These are phyloP conservation scores for Neurospora discreta DNA, from an alignment of 495 filamentous ascomycete genomes.

Conservation along the genomic window DNA sequence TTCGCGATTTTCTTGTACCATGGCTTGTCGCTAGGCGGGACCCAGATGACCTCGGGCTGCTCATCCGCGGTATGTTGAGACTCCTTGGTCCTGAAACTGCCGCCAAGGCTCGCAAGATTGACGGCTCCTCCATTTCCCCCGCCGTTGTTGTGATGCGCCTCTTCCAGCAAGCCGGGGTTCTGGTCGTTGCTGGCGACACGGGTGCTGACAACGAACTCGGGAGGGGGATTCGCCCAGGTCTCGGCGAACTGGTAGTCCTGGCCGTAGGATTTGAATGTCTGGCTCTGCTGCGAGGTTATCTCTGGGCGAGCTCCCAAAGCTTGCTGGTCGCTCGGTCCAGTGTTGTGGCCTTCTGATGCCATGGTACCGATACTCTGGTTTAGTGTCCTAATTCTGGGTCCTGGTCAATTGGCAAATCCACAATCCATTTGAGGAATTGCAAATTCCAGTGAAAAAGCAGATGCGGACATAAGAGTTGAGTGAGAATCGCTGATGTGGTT, in stretches of 20 bases:
- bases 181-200: background rate
- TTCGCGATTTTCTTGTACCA: constrained; percentile 17
- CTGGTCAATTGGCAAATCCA: background rate
- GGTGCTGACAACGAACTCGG: constrained; percentile 11
- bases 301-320: background rate
- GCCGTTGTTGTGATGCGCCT: background rate
- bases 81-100: constrained; percentile 5
- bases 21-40: constrained; percentile 6
- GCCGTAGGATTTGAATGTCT: constrained; percentile 7
- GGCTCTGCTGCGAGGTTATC: background rate
- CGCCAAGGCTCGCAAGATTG: background rate
- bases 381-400: background rate
- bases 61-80: background rate
- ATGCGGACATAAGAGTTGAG: background rate
- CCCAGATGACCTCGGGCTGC: constrained; percentile 7
- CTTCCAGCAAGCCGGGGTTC: background rate
- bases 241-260: constrained; percentile 19
- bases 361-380: background rate
- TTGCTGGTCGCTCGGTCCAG: background rate
- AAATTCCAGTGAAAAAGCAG: background rate
- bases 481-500: background rate
- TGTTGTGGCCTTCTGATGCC: constrained; percentile 3
- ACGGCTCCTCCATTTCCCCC: constrained; percentile 1
- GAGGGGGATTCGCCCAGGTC: constrained; percentile 13
- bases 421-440: background rate